Evolutionary conservation across 768 basidiomycete genomes (phyloP).

Genomic region (Solioccasus polychromus): DNA sequence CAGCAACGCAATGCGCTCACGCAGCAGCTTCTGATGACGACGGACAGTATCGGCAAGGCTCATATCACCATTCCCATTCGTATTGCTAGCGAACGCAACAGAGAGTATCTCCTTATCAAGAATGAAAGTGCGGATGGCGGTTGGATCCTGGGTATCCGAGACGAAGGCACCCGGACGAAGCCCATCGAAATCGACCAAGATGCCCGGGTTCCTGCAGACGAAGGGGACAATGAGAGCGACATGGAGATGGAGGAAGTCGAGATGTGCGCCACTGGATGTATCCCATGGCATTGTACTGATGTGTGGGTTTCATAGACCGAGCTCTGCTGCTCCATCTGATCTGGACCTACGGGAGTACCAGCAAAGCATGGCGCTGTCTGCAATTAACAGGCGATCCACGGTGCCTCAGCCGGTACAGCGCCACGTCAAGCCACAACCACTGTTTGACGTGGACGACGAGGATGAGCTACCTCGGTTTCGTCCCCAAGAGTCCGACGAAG

Average conservation of each 20-base stretch:
- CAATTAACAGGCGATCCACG: slow-evolving; percentile 48
- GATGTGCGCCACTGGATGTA: slow-evolving; percentile 46
- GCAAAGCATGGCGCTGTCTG: slow-evolving; percentile 57
- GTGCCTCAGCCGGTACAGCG: slow-evolving; percentile 29
- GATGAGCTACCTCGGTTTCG: slow-evolving; percentile 33
- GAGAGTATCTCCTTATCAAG: slow-evolving; percentile 92
- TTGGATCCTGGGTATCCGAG: slow-evolving; percentile 91
- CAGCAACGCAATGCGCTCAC: slow-evolving; percentile 87
- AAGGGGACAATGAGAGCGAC: slow-evolving; percentile 48
- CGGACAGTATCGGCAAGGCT: slow-evolving; percentile 88
- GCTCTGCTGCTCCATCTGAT: slow-evolving; percentile 41
- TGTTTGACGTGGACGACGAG: slow-evolving; percentile 56
- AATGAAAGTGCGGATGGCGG: slow-evolving; percentile 86
- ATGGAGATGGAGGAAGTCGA: slow-evolving; percentile 80
- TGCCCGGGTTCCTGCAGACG: slow-evolving; percentile 34
- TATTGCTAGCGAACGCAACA: slow-evolving; percentile 93
- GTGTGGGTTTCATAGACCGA: slow-evolving; percentile 29
- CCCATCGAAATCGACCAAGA: slow-evolving; percentile 85
- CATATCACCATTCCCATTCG: slow-evolving; percentile 88
- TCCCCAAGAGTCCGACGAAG: slow-evolving; percentile 35
- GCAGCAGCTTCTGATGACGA: slow-evolving; percentile 88
- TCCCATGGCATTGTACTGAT: slow-evolving; percentile 7
- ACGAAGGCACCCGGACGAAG: slow-evolving; percentile 78
- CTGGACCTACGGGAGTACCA: slow-evolving; percentile 63
- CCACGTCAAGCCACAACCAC: slow-evolving; percentile 37